Conservation (phyloP, 2,329 filamentous ascomycete species). For the Bipolaris sorokiniana region DNA sequence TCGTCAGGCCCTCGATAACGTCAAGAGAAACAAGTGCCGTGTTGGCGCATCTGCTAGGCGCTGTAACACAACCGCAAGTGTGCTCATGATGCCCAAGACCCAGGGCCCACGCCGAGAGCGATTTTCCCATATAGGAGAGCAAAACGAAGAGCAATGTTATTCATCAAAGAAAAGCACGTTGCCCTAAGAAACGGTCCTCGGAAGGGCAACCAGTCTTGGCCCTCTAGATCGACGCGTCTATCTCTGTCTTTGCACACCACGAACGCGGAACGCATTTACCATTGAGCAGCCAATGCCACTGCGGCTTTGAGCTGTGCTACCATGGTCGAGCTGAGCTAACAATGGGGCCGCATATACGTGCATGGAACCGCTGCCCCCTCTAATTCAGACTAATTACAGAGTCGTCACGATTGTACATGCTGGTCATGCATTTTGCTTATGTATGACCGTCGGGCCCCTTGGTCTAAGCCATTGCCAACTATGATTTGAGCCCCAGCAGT, state of each 20-base stretch:
- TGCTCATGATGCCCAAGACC: neutral
- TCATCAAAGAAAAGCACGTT: slow-evolving; percentile 3
- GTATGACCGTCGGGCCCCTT: slow-evolving; percentile 20
- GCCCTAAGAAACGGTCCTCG: neutral
- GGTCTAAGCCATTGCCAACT: slow-evolving; percentile 25
- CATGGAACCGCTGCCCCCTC: slow-evolving; percentile 13
- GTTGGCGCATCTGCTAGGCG: slow-evolving; percentile 5
- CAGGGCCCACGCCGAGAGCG: neutral
- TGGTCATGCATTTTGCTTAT: slow-evolving; percentile 33
- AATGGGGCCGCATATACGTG: slow-evolving; percentile 10
- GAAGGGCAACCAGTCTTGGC: neutral
- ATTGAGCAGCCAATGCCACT: slow-evolving; percentile 24
- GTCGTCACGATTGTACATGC: slow-evolving; percentile 15
- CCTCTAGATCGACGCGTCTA: slow-evolving; percentile 6
- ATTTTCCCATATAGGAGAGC: slow-evolving; percentile 6
- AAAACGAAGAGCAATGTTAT: slow-evolving; percentile 6
- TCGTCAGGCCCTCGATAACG: slow-evolving; percentile 17
- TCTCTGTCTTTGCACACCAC: slow-evolving; percentile 7
- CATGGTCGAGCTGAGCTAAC: slow-evolving; percentile 15
- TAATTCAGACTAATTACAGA: slow-evolving; percentile 25
- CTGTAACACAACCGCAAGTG: slow-evolving; percentile 1
- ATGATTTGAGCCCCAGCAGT: slow-evolving; percentile 23
- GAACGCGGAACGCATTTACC: slow-evolving; percentile 4
- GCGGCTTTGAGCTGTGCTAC: slow-evolving; percentile 13
- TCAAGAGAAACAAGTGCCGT: slow-evolving; percentile 14